phyloP scores from a whole-genome alignment of 192 early-diverging fungal genomes.

The Tieghemiomyces parasiticus region DNA sequence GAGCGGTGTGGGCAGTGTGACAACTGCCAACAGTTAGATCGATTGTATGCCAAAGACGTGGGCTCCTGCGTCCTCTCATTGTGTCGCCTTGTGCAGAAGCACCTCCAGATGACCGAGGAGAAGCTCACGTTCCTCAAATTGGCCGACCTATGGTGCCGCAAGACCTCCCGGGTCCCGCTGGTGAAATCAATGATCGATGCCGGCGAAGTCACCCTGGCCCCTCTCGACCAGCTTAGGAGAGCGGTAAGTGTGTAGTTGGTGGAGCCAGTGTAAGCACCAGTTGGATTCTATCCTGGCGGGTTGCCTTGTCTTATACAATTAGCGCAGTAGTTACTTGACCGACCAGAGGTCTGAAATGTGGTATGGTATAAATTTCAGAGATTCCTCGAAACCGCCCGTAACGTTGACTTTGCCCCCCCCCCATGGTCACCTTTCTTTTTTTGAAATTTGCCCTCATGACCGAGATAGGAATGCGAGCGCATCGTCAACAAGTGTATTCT shows the following conservation, averaged over 20 bases:
- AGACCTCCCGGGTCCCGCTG: not conserved
- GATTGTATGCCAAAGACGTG: slow-evolving; percentile 8
- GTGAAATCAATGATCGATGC: not conserved
- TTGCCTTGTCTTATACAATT: slow-evolving; percentile 19
- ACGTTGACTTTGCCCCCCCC: slow-evolving; percentile 14
- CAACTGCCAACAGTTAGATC: slow-evolving; percentile 17
- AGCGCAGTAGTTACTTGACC: slow-evolving; percentile 16
- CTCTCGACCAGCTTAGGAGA: slow-evolving; percentile 17
- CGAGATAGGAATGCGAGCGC: slow-evolving; percentile 29
- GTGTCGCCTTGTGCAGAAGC: not conserved
- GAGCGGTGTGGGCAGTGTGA: slow-evolving; percentile 28
- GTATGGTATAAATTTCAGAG: not conserved
- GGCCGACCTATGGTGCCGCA: not conserved
- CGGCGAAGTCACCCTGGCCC: slow-evolving; percentile 13
- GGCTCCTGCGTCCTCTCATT: not conserved
- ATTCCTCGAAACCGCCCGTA: slow-evolving; percentile 14
- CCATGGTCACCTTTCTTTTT: not conserved
- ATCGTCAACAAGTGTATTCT: slow-evolving; percentile 37
- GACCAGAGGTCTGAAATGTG: slow-evolving; percentile 10
- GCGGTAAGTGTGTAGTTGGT: slow-evolving; percentile 12
- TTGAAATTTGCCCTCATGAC: slow-evolving; percentile 12
- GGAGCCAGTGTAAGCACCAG: slow-evolving; percentile 8
- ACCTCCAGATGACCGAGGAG: not conserved
- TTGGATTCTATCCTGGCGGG: too few species aligned
- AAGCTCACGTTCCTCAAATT: not conserved